Percentiles rank a stretch among this genome's conserved stretches.
phyloP scores from a whole-genome alignment of 805 yeast species.

The Metschnikowia colocasiae region DNA sequence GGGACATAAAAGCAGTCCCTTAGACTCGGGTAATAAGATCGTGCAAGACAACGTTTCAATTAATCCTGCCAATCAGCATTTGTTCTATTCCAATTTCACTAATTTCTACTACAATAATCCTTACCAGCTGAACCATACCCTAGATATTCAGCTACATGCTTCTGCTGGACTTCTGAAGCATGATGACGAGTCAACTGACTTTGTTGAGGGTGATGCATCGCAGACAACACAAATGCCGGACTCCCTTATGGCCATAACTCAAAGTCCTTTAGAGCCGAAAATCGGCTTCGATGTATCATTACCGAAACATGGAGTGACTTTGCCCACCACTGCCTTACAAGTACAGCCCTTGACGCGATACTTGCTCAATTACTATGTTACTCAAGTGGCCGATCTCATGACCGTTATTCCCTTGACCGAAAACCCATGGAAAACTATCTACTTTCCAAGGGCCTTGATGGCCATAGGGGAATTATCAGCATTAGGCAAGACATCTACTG shows the following conservation, averaged over 20 bases:
- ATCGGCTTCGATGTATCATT: constrained; percentile 41
- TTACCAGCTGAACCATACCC: constrained; percentile 33
- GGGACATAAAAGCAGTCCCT: constrained; percentile 3
- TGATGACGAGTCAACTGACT: constrained; percentile 31
- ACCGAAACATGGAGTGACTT: constrained; percentile 22
- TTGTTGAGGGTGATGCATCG: constrained; percentile 32
- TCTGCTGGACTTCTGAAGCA: constrained; percentile 21
- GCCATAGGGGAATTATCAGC: constrained; percentile 81
- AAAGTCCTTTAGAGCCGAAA: constrained; percentile 36
- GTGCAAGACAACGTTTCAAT: constrained; percentile 19
- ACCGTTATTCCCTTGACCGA: constrained; percentile 66
- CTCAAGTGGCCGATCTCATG: constrained; percentile 77
- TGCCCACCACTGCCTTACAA: constrained; percentile 60
- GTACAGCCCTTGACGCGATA: constrained; percentile 71
- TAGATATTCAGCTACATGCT: constrained; percentile 44
- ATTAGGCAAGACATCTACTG: constrained; percentile 67
- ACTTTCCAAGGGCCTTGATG: constrained; percentile 75
- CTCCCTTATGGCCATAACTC: constrained; percentile 49
- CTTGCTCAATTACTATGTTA: constrained; percentile 65
- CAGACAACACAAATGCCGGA: constrained; percentile 48
- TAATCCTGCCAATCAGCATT: constrained; percentile 35
- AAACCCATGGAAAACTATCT: constrained; percentile 87
- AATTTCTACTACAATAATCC: constrained; percentile 40
- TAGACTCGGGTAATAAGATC: constrained; percentile 1
- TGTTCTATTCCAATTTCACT: constrained; percentile 37